These are phyloP conservation scores for Ramularia endophylla DNA, from an alignment of 2,329 filamentous ascomycete genomes.

Conservation along the genomic window DNA sequence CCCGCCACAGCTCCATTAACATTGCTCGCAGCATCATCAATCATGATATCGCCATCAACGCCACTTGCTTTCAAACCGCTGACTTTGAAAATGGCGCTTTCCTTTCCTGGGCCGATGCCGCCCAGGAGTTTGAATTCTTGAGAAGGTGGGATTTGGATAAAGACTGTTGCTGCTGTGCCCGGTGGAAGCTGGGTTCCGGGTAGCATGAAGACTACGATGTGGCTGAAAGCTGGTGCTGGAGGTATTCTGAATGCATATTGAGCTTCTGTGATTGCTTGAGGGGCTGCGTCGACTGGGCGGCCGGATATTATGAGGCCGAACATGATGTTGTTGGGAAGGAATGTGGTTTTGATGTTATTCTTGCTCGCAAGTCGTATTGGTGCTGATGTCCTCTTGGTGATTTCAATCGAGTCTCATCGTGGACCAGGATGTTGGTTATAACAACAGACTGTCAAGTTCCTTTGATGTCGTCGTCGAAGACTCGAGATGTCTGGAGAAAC, in stretches of 20 bases:
- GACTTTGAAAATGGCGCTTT: constrained; percentile 85
- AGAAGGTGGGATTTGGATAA: constrained; percentile 63
- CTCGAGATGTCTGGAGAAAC: constrained; percentile 1
- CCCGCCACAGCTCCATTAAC: constrained; percentile 25
- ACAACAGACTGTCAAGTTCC: neutral
- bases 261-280: constrained; percentile 50
- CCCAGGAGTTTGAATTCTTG: constrained; percentile 76
- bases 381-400: too few species aligned
- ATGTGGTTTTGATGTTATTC: neutral
- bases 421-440: neutral
- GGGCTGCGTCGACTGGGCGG: constrained; percentile 54
- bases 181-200: constrained; percentile 69
- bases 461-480: neutral
- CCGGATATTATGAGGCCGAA: constrained; percentile 58
- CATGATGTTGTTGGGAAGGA: constrained; percentile 35
- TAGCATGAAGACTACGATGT: constrained; percentile 84
- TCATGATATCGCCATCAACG: constrained; percentile 46
- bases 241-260: constrained; percentile 64
- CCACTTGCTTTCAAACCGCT: constrained; percentile 38
- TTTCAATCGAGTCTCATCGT: neutral
- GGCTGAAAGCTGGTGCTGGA: constrained; percentile 52
- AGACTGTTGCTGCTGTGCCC: constrained; percentile 80
- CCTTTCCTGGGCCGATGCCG: constrained; percentile 82
- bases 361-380: too few species aligned
- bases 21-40: constrained; percentile 32